Evolutionary conservation across 1,284 basidiomycete species (phyloP), one percentile per base, ranked within the genome.

Genomic region (Puccinia coronata): DNA sequence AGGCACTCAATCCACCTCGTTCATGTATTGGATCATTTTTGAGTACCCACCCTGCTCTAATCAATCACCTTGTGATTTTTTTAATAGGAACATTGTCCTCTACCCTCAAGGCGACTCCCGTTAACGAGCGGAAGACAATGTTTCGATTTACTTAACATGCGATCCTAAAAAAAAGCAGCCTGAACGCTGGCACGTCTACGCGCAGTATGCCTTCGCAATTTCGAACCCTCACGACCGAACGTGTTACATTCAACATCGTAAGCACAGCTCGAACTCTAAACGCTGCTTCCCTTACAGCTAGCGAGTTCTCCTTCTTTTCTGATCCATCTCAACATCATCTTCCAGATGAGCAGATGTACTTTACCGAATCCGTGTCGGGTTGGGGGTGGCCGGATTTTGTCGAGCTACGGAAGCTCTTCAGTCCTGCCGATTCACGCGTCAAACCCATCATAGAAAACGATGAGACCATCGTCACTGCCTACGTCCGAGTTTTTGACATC

Each of bases 381-480:
- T 99, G 97, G 97, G 97, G 97, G 57, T 99, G 99, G 88, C 99
- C 97, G 79, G 92, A 97, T 82, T 99, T 99, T 86, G 97, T 95
- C 87, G 97, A 99, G 87, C 89, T 99, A 82, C 92, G 96, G 84
- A 99, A 99, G 87, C 89, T 99, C 25, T 94, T 95, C 87, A 91
- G 90, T 70, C 87, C 92, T 9, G 92, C 93, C 85, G 96, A 98
- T 74, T 92, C 93, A n/a, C 91, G 94, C 82, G 88, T 88, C 80
- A 90, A 94, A 74, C 92, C 97, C 28, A 98, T 96, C 65, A 98
- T 99, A 84, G 97, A 99, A 87, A 93, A 96, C 69, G 96, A 99
- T 85, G 89, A 92, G 81, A 94, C 96, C 20, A 92, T 95, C 82
- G 92, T 98, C 82, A 96, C 94, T 57, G 97, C 98, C 16, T 99